Conservation (phyloP, 306 rosid species). For the Lablab purpureus region DNA sequence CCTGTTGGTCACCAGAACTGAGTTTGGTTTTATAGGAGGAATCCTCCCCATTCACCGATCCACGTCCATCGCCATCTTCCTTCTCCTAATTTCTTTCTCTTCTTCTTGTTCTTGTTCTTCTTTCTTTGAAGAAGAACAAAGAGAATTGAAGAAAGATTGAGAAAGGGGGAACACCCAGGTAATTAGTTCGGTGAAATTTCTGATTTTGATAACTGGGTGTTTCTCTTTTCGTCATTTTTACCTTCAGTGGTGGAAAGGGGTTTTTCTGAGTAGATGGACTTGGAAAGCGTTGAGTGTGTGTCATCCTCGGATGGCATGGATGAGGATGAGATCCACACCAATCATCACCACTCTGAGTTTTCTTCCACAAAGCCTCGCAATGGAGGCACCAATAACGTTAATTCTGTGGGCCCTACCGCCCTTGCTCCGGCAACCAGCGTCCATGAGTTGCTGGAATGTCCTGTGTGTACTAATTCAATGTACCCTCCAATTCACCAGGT, state of each 20-base stretch:
- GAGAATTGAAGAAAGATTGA: conserved; percentile 41
- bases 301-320: conserved; percentile 82
- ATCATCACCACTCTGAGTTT: conserved; percentile 78
- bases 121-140: conserved; percentile 23
- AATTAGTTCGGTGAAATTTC: conserved; percentile 38
- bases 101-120: background rate
- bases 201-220: conserved; percentile 53
- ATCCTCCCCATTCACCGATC: conserved; percentile 38
- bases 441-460: conserved; percentile 94
- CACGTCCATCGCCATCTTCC: conserved; percentile 40
- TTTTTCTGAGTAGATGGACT: conserved; percentile 66
- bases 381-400: conserved; percentile 53
- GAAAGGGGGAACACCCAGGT: conserved; percentile 46
- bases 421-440: conserved; percentile 94
- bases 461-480: conserved; percentile 97
- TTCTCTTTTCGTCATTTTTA: conserved; percentile 19
- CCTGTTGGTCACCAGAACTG: conserved; percentile 51
- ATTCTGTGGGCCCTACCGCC: conserved; percentile 56
- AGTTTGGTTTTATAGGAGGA: conserved; percentile 62
- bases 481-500: conserved; percentile 99
- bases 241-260: conserved; percentile 24
- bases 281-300: conserved; percentile 90
- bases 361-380: conserved; percentile 75
- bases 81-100: conserved; percentile 33
- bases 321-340: conserved; percentile 93